Conservation (phyloP, 2,329 filamentous ascomycete genomes). For the Raffaelea deltoideospora region DNA sequence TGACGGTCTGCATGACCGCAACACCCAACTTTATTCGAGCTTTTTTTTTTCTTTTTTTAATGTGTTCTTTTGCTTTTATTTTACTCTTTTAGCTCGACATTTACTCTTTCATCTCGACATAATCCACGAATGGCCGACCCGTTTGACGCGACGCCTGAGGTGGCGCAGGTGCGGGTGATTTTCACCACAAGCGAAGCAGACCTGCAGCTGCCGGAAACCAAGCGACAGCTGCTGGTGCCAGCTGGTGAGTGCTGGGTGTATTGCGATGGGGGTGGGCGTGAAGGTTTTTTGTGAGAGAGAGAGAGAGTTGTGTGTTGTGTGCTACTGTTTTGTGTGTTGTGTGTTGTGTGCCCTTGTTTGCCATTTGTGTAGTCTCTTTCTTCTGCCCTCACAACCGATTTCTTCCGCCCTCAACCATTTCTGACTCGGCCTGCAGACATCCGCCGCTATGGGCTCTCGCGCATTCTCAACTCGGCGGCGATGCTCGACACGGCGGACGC, state of each 20-base stretch:
- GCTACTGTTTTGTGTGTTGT: background rate
- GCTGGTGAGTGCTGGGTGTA: constrained; percentile 26
- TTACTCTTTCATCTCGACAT: too few species aligned
- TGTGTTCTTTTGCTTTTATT: too few species aligned
- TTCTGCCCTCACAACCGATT: background rate
- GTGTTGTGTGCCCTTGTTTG: too few species aligned
- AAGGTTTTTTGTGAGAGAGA: too few species aligned
- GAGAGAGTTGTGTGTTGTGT: too few species aligned
- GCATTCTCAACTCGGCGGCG: constrained; percentile 56
- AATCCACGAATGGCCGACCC: background rate
- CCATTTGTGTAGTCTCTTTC: too few species aligned
- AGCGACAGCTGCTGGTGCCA: constrained; percentile 46
- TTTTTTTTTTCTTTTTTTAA: too few species aligned
- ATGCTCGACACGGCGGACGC: constrained; percentile 53
- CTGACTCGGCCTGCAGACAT: constrained; percentile 31
- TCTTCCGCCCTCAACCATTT: background rate
- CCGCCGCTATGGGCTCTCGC: constrained; percentile 54
- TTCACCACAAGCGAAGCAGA: constrained; percentile 50
- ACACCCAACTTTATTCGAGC: too few species aligned
- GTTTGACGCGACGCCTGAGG: constrained; percentile 10
- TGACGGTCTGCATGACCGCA: too few species aligned
- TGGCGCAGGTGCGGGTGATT: constrained; percentile 48
- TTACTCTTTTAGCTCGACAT: too few species aligned
- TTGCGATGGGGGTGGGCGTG: background rate
- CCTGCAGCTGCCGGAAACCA: constrained; percentile 46